Evolutionary conservation across 345 rosid species (phyloP), one percentile per base, ranked within the genome.

Genomic region (Gossypium australe): DNA sequence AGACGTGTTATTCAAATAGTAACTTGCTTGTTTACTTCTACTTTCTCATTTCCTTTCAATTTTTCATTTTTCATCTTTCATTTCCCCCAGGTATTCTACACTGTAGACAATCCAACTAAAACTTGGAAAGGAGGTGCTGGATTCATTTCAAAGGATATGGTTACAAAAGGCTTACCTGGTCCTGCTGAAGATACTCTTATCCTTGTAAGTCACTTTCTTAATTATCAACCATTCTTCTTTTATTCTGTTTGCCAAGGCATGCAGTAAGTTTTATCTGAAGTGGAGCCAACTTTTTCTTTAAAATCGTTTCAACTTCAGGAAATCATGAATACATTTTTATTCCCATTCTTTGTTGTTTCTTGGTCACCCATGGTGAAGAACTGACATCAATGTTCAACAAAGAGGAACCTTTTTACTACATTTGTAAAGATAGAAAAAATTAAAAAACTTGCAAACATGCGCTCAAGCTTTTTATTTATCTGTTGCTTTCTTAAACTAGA

Each of bases 41-140:
- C 14, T 10, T 34, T 14, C 24, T 70, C 38, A 9, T 4, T 38
- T 11, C 14, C 24, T 58, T 11, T 25, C 7, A 34, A 11, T 55
- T 49, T 4, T 64, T 51, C 12, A 2, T 6, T 58, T 58, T 11
- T 25, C 14, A 11, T 55, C 34, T 2, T 64, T 51, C 12, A 6
- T 6, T 11, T 41, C 18, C 74, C 51, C 57, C 22, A 94, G 98
- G 74, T 94, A 74, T 92, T 85, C 86, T 94, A 90, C 78, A 92
- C 97, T 7, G 97, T 92, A 29, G 97, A 92, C 81, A 88, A 87
- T 74, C 97, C 98, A 18, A 75, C 94, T 9, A 90, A 89, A 81
- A 90, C 70, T 63, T 94, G 98, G 97, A 94, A 90, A 85, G 98
- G 97, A 74, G 98, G 98, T 51, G 79, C 51, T 55, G 98, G 98